Percentiles rank a stretch among this genome's conserved stretches.
These are phyloP conservation scores for Cochlearia excelsa DNA, from an alignment of 345 rosid genomes.

Conservation along the genomic window DNA sequence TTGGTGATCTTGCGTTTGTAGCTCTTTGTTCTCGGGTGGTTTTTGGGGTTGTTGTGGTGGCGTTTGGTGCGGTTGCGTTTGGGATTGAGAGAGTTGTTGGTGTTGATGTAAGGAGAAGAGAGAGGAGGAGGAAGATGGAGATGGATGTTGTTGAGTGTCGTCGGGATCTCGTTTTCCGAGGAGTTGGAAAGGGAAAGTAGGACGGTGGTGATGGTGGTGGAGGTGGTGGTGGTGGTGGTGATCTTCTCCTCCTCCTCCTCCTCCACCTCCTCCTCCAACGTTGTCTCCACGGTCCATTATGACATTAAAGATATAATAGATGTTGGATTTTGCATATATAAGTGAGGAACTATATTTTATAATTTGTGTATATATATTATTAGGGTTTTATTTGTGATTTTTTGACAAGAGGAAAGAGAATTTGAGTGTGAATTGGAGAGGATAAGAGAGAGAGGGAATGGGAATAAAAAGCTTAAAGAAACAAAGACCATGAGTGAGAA, in stretches of 20 bases:
- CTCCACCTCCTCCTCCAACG: conserved; percentile 31
- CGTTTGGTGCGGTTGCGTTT: conserved; percentile 14
- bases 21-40: no score
- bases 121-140: conserved; percentile 51
- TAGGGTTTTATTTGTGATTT: conserved; percentile 41
- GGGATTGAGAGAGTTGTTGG: conserved; percentile 38
- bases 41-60: no score
- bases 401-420: conserved; percentile 13
- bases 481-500: conserved; percentile 82
- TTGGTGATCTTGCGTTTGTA: no score
- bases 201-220: conserved; percentile 52
- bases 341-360: conserved; percentile 4
- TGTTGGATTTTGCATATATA: conserved; percentile 33
- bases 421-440: conserved; percentile 30
- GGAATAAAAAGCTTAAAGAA: conserved; percentile 55
- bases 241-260: conserved; percentile 40
- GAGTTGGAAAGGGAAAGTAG: conserved; percentile 72
- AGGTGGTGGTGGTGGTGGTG: conserved; percentile 57
- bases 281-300: conserved; percentile 50
- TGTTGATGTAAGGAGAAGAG: conserved; percentile 47
- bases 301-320: conserved; percentile 20
- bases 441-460: conserved; percentile 24
- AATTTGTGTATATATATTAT: conserved; percentile 26
- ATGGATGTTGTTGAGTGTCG: conserved; percentile 41
- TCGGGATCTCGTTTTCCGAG: conserved; percentile 83